Evolutionary conservation across 495 filamentous ascomycete genomes (phyloP).

Genomic region (Talaromyces stipitatus): DNA sequence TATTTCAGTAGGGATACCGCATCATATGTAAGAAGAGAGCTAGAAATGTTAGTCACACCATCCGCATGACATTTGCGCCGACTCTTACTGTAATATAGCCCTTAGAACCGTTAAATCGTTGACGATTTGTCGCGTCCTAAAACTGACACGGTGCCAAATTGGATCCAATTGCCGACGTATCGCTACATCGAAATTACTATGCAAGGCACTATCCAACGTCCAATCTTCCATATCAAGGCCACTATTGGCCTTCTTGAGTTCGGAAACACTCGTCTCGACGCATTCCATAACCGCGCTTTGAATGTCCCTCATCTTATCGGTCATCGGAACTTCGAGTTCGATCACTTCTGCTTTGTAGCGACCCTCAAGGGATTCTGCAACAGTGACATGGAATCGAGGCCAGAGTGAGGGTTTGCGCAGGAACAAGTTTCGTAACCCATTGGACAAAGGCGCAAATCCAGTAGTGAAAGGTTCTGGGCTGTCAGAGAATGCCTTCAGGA

Average conservation of each 20-base stretch:
- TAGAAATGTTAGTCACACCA: constrained; percentile 12
- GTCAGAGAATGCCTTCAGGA: constrained; percentile 95
- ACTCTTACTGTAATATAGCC: constrained; percentile 71
- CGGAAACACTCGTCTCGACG: constrained; percentile 86
- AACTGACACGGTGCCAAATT: constrained; percentile 94
- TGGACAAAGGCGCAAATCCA: constrained; percentile 82
- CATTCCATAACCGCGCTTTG: constrained; percentile 94
- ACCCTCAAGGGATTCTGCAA: constrained; percentile 83
- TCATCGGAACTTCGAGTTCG: constrained; percentile 95
- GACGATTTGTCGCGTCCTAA: constrained; percentile 89
- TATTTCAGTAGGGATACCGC: constrained; percentile 88
- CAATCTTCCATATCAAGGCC: constrained; percentile 95
- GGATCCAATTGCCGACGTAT: constrained; percentile 87
- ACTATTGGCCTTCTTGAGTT: constrained; percentile 81
- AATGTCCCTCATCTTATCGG: constrained; percentile 83
- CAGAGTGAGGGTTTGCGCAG: constrained; percentile 82
- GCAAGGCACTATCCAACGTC: constrained; percentile 91
- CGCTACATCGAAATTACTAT: constrained; percentile 85
- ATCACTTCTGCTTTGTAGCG: constrained; percentile 93
- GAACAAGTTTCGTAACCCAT: constrained; percentile 90
- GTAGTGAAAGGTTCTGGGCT: constrained; percentile 85
- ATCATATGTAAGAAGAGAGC: constrained; percentile 72
- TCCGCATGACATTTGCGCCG: background rate
- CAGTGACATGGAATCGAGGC: constrained; percentile 89
- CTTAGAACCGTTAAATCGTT: constrained; percentile 79